These are phyloP conservation scores for Bombardia bombarda DNA, from an alignment of 495 filamentous ascomycete species.

Conservation along the genomic window DNA sequence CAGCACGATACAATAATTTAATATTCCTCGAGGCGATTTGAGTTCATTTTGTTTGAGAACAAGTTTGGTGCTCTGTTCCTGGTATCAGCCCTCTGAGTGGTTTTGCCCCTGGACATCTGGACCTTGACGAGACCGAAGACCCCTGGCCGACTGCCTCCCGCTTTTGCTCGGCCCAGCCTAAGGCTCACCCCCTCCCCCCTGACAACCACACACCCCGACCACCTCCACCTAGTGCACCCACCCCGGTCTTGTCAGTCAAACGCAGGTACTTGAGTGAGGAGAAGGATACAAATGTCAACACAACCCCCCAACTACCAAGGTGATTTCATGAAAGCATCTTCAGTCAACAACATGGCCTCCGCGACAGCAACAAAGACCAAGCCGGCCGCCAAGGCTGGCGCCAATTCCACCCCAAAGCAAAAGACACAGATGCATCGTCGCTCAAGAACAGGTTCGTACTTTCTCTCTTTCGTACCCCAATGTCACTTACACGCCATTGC, in stretches of 20 bases:
- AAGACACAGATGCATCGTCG: slow-evolving; percentile 81
- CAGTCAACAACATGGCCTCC: slow-evolving; percentile 47
- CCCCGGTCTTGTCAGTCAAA: slow-evolving; percentile 27
- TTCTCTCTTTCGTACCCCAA: slow-evolving; percentile 4
- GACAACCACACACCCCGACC: slow-evolving; percentile 15
- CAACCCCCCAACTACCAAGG: slow-evolving; percentile 48
- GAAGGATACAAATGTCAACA: slow-evolving; percentile 53
- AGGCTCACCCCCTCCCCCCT: slow-evolving; percentile 20
- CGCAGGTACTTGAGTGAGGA: slow-evolving; percentile 31
- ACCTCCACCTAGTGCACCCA: slow-evolving; percentile 28
- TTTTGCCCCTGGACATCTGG: slow-evolving; percentile 24
- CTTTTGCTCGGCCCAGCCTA: slow-evolving; percentile 39
- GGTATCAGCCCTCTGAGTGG: slow-evolving; percentile 12
- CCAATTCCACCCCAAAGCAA: slow-evolving; percentile 49
- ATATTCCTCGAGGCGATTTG: slow-evolving; percentile 32
- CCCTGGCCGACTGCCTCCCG: slow-evolving; percentile 33
- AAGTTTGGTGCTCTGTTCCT: slow-evolving; percentile 6
- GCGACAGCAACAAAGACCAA: slow-evolving; percentile 46
- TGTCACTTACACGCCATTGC: slow-evolving; percentile 2
- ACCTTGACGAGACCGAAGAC: slow-evolving; percentile 28
- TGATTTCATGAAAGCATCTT: slow-evolving; percentile 42
- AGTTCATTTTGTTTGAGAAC: slow-evolving; percentile 1
- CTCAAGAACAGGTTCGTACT: slow-evolving; percentile 76
- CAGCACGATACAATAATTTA: slow-evolving; percentile 29
- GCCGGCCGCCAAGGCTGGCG: slow-evolving; percentile 41